These are phyloP conservation scores for Monilinia vaccinii-corymbosi DNA, from an alignment of 2,329 filamentous ascomycete genomes.

Conservation along the genomic window DNA sequence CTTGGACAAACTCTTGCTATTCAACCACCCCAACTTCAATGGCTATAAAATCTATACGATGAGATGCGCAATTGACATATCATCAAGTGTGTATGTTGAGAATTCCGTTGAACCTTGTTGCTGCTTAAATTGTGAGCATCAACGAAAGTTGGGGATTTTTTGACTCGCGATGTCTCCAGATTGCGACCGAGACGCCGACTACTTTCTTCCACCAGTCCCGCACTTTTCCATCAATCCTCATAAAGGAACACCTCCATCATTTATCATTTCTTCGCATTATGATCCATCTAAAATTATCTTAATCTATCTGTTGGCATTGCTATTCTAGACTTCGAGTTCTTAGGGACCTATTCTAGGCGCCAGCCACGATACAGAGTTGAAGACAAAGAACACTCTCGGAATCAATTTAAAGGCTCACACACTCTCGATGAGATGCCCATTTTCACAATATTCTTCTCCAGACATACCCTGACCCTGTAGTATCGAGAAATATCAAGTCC, in stretches of 20 bases:
- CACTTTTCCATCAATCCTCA: neutral
- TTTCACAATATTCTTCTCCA: neutral
- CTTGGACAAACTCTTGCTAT: neutral
- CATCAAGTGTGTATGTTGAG: neutral
- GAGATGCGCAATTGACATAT: slow-evolving; percentile 3
- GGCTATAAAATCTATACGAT: neutral
- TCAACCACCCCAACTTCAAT: neutral
- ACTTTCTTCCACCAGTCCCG: neutral
- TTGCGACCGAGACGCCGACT: slow-evolving; percentile 3
- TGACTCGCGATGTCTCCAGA: slow-evolving; percentile 1
- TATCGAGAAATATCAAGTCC: neutral
- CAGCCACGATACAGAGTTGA: neutral
- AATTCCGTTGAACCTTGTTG: neutral
- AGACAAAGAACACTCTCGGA: neutral
- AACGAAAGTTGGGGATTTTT: slow-evolving; percentile 3
- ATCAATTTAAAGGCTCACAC: neutral
- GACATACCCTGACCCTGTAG: neutral
- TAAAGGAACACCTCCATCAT: neutral
- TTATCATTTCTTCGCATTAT: neutral
- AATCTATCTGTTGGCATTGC: neutral
- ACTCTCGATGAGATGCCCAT: neutral
- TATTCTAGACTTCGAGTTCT: neutral
- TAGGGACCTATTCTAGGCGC: neutral
- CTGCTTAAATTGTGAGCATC: neutral
- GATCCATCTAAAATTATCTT: neutral